Evolutionary conservation across 805 yeast species (phyloP), one percentile per base, ranked within the genome.

Genomic region (Metschnikowia santaceciliae): DNA sequence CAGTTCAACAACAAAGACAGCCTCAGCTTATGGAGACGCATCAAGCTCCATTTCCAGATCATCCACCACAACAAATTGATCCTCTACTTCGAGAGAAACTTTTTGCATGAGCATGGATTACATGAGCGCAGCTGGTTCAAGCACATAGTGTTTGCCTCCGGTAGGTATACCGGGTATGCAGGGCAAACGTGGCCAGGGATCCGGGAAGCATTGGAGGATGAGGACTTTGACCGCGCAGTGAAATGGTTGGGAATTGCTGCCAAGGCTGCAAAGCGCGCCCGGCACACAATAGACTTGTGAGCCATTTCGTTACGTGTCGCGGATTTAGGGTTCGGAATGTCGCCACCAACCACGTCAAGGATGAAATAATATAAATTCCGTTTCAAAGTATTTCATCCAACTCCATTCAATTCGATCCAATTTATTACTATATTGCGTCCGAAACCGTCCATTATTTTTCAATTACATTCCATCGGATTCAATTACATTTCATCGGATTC

Each of bases 81-180:
- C 46, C 72, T 72, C 54, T 74, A 77, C 49, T 66, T 84, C 30
- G 88, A 84, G 61, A 69, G 82, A 50, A 62, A 79, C 59, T 83
- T 83, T 58, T 61, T 83, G 30, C 64, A 75, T 50, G 64, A 66
- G 8, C 58, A 71, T 13, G 82, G 86, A 0, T 67, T 83, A 32
- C 58, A 68, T 32, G 72, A 72, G 33, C 71, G 89, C 55, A 64
- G 65, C 6, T 83, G 87, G 85, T 79, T 82, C 71, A 83, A 76
- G 61, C 89, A 85, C 65, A 70, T 82, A 26, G 68, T 85, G 0
- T 82, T 74, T 63, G 87, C 87, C 2, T 83, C 88, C 7, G 78
- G 81, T 45, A 69, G 78, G 53, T 68, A 56, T 32, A 70, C 77
- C 13, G 88, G 87, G 0, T 71, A 69, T 46, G 68, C 70, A 1